These are phyloP conservation scores for Solanum paucissectum DNA, from an alignment of 257 asterid genomes.

Conservation along the genomic window DNA sequence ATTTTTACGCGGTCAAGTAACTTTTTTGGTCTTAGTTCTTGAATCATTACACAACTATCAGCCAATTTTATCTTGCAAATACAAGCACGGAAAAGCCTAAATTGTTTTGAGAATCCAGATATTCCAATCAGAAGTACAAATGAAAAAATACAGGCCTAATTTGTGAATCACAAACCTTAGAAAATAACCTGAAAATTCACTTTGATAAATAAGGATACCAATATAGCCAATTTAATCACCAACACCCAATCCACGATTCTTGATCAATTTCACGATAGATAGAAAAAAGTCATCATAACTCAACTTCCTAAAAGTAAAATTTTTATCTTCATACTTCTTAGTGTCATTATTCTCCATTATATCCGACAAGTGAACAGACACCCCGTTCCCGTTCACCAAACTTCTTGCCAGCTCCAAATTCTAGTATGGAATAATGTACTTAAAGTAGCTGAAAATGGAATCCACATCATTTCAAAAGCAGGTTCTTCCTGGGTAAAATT, in stretches of 20 bases:
- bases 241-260: background rate
- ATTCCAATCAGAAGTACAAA: no score
- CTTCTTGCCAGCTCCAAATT: conserved; percentile 23
- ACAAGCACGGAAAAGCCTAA: no score
- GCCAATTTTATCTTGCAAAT: no score
- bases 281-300: conserved; percentile 11
- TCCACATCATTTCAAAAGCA: background rate
- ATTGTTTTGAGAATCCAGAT: no score
- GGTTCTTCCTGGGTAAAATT: background rate
- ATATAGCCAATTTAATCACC: conserved; percentile 33
- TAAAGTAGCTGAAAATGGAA: no score
- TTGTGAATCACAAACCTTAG: no score
- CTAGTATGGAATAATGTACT: conserved; percentile 32
- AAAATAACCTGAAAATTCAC: no score
- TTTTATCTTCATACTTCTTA: background rate
- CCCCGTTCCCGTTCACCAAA: conserved; percentile 13
- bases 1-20: no score
- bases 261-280: conserved; percentile 20
- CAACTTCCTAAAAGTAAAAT: conserved; percentile 11
- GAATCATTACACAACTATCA: no score
- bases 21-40: no score
- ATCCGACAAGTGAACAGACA: conserved; percentile 24
- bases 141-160: no score
- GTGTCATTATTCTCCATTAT: conserved; percentile 18
- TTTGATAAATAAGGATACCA: conserved; percentile 20